phyloP scores from a whole-genome alignment of 768 basidiomycete genomes.

The Mrakia blollopis region DNA sequence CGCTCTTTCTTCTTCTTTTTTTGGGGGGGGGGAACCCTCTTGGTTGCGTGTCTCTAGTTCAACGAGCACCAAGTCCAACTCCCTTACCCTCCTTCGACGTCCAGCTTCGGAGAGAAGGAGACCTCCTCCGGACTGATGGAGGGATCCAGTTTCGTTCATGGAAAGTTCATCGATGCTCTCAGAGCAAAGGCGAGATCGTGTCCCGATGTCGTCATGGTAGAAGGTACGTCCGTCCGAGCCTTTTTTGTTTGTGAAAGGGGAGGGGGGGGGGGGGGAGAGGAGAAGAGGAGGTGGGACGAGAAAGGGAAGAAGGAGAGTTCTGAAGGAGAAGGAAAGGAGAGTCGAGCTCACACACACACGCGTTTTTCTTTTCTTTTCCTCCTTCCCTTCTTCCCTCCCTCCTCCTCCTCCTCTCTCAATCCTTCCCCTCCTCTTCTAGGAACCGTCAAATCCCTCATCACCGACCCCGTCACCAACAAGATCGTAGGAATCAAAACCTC shows the following conservation, averaged over 20 bases:
- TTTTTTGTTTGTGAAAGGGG: no score
- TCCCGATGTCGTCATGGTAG: slow-evolving; percentile 64
- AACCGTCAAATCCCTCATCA: slow-evolving; percentile 30
- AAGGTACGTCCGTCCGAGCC: slow-evolving; percentile 37
- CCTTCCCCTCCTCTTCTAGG: not conserved
- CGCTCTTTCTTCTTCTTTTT: not conserved
- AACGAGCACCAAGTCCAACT: slow-evolving; percentile 68
- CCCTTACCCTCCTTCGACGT: slow-evolving; percentile 61
- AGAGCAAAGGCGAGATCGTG: slow-evolving; percentile 61
- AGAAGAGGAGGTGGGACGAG: not conserved
- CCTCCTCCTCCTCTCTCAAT: not conserved
- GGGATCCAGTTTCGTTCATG: slow-evolving; percentile 90
- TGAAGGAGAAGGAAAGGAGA: no score
- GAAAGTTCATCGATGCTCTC: slow-evolving; percentile 75
- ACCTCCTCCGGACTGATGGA: slow-evolving; percentile 42
- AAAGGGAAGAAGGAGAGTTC: not conserved
- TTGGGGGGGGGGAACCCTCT: no score
- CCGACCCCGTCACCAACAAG: slow-evolving; percentile 52
- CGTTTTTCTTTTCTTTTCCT: not conserved
- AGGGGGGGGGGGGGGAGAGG: no score
- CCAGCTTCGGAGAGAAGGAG: slow-evolving; percentile 13
- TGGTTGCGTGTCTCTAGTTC: slow-evolving; percentile 49
- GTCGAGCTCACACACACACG: slow-evolving; percentile 8
- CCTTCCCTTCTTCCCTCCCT: not conserved
- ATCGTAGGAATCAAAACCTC: slow-evolving; percentile 67